Evolutionary conservation across 805 yeast species (phyloP).

Genomic region (Nakazawaea sp.): DNA sequence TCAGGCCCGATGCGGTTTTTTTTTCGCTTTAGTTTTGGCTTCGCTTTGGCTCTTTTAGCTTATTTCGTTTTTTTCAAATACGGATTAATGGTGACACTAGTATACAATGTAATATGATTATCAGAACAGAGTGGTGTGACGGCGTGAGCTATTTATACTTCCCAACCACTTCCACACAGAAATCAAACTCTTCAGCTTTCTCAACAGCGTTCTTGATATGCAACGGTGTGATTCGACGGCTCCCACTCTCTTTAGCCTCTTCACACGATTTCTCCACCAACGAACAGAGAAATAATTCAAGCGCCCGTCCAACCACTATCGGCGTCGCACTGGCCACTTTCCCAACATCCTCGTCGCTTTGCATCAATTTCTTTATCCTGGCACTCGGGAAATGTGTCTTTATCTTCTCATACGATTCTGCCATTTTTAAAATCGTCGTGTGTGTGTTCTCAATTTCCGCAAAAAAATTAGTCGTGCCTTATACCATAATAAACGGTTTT

Average conservation of each 20-base stretch:
- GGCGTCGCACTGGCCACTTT: slow-evolving; percentile 99
- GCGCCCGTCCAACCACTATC: slow-evolving; percentile 91
- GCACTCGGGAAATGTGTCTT: slow-evolving; percentile 90
- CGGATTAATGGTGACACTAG: no score
- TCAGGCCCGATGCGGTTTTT: no score
- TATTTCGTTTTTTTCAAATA: no score
- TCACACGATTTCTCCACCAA: slow-evolving; percentile 77
- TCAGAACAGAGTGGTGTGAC: no score
- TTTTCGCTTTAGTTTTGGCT: background rate
- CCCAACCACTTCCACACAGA: slow-evolving; percentile 68
- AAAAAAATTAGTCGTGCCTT: no score
- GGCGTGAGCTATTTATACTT: slow-evolving; percentile 44
- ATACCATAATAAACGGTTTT: no score
- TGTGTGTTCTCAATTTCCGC: no score
- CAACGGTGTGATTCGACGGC: slow-evolving; percentile 74
- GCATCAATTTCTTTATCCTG: slow-evolving; percentile 93
- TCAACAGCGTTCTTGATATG: slow-evolving; percentile 81
- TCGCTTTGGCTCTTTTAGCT: no score
- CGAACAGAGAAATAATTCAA: slow-evolving; percentile 86
- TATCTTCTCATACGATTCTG: slow-evolving; percentile 36
- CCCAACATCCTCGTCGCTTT: slow-evolving; percentile 96
- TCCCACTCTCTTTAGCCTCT: slow-evolving; percentile 69
- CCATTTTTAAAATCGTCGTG: slow-evolving; percentile 8
- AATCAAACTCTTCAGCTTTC: slow-evolving; percentile 87
- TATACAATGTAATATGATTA: no score